Base-by-base conservation (phyloP, 345 rosid genomes). In the Eutrema yunnanense region DNA sequence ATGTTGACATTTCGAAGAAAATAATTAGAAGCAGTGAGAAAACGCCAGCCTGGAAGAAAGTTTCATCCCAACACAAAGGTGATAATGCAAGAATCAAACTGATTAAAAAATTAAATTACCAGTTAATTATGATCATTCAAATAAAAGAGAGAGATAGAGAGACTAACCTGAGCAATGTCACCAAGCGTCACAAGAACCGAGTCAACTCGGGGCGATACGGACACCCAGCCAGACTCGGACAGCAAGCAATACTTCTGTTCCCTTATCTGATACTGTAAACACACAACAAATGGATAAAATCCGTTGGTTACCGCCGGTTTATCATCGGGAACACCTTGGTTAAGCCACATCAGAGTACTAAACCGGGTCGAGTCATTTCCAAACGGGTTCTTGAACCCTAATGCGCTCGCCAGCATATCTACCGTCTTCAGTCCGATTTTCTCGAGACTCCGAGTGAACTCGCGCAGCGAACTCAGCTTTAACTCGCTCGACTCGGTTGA, bases 121-220 rank as follows among this genome's bases (percentile, higher is more conserved):
- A 56, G 2, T 27, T 55, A 10, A 14, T 19, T 10, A 10, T n/a
- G 4, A 36, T 12, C 32, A 29, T 16, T 4, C n/a, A 50, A 14
- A 14, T 47, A 36, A 14, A 59, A 19, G 42, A 10, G 2, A 34
- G 0, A 58, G 32, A 57, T 3, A 26, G 62, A 37, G 4, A 58
- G 14, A 34, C 82, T 73, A 49, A 84, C 98, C 77, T 90, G 95
- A 72, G 89, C 87, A 63, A 92, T 72, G 76, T 92, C 98, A 27
- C 96, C 96, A 1, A 84, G 16, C 2, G 88, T 84, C 29, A 89
- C 90, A 73, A 92, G 74, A 67, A 92, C 65, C 19, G 95, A 88
- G 72, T 81, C 87, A 58, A 82, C 83, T 68, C 82, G 80, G 0
- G 96, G 88, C 16, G 63, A 40, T 6, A 86, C 90, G 2, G 81